Evolutionary conservation across 1,284 basidiomycete genomes (phyloP), one percentile per base, ranked within the genome.

Genomic region (Cutaneotrichosporon sp.): DNA sequence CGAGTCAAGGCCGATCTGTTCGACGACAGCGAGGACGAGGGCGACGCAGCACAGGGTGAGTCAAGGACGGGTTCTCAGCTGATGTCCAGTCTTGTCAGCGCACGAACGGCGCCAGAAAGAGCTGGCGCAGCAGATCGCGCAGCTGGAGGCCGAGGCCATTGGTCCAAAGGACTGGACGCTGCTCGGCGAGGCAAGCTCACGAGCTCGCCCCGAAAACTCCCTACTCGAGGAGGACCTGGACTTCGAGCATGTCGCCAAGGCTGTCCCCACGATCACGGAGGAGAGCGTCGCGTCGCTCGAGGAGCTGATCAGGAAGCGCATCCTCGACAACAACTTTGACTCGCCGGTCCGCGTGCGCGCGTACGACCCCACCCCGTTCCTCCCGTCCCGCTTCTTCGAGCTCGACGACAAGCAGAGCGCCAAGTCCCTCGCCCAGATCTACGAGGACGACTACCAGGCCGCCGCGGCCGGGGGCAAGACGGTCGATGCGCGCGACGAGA

Each of bases 201-300:
- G 85, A 33, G 77, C 85, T 37, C 83, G 96, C 48, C 94, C 96
- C 1, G 84, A 90, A 67, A 93, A 98, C 75, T 89, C 89, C 22
- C 78, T 97, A 16, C 80, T 99, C 12, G 90, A 91, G 71, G 88
- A 97, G 71, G 90, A 97, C 70, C 81, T 99, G 37, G 93, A 97
- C 55, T 98, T 94, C 61, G 96, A 98, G 62, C 87, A 79, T 33
- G 82, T 87, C 12, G 83, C 84, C 76, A 97, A 94, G 75, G 79
- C 85, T 16, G 86, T 87, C 0, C 96, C 94, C 10, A 81, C 90
- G 44, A 83, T 96, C 54, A 97, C 96, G 0, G 90, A 97, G 67
- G 90, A 94, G 69, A 80, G 79, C 39, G 89, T 94, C 7, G 81
- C 84, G 51, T 80, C 79, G 20, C 79, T 99, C 26, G 96, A 98